Evolutionary conservation across 495 filamentous ascomycete genomes (phyloP).

Genomic region (Talaromyces stipitatus): DNA sequence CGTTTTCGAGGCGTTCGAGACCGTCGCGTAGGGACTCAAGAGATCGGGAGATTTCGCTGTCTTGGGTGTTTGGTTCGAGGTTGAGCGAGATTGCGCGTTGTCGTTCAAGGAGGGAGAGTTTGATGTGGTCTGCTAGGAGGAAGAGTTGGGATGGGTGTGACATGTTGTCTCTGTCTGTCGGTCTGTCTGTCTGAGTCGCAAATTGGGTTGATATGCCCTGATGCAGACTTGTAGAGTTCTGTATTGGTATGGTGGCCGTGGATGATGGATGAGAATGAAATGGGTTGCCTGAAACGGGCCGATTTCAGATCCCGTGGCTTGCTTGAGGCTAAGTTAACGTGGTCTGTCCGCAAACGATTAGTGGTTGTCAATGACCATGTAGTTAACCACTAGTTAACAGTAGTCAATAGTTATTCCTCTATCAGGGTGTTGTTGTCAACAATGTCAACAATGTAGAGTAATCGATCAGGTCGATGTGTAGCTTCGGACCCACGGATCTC

Average conservation of each 20-base stretch:
- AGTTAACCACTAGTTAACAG: neutral
- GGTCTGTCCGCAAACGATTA: neutral
- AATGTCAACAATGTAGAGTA: too few relatives aligned
- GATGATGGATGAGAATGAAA: neutral
- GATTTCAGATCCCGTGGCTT: neutral
- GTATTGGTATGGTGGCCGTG: neutral
- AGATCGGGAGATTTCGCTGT: slow-evolving; percentile 82
- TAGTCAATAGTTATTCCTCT: neutral
- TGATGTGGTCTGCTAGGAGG: slow-evolving; percentile 48
- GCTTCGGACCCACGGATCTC: neutral
- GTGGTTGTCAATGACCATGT: neutral
- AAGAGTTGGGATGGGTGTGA: slow-evolving; percentile 48
- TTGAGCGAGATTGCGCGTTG: slow-evolving; percentile 85
- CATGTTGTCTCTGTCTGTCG: slow-evolving; percentile 33
- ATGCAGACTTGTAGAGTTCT: neutral
- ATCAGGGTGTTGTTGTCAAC: neutral
- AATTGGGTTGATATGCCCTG: neutral
- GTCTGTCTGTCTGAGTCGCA: neutral
- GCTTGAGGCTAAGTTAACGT: neutral
- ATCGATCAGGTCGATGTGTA: neutral
- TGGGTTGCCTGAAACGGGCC: slow-evolving; percentile 1
- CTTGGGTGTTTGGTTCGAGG: slow-evolving; percentile 75
- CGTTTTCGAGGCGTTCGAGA: slow-evolving; percentile 63
- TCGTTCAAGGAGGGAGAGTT: slow-evolving; percentile 62
- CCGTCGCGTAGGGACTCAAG: slow-evolving; percentile 81